phyloP scores from a whole-genome alignment of 345 rosid species.

The Arabidopsis arenosa region DNA sequence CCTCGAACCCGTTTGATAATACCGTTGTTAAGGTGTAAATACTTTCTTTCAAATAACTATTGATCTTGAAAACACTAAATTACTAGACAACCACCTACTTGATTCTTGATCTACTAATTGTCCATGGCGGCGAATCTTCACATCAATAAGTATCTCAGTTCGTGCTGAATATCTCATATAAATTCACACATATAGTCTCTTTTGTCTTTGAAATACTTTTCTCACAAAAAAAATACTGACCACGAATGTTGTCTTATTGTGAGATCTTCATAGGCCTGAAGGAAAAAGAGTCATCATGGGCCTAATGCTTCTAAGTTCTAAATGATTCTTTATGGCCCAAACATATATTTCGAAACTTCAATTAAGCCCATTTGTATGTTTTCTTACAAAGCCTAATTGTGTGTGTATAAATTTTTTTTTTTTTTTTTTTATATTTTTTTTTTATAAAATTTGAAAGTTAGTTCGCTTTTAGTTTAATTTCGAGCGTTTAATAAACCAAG shows the following conservation, averaged over 20 bases:
- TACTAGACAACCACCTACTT: too few species aligned
- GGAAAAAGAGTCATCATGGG: background rate
- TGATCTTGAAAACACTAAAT: too few species aligned
- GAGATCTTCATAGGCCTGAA: background rate
- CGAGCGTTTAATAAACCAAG: background rate
- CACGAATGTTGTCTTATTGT: background rate
- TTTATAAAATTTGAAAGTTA: background rate
- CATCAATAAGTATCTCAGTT: too few species aligned
- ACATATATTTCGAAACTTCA: background rate
- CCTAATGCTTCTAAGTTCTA: background rate
- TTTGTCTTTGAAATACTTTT: background rate
- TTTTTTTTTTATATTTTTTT: too few species aligned
- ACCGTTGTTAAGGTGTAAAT: too few species aligned
- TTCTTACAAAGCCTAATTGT: background rate
- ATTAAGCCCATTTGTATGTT: background rate
- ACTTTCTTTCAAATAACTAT: too few species aligned
- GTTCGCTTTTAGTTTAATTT: background rate
- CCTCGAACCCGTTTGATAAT: too few species aligned
- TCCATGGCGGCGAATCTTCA: background rate
- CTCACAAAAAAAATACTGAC: background rate
- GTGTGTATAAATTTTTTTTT: background rate
- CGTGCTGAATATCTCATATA: too few species aligned
- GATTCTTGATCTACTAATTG: too few species aligned
- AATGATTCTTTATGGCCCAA: background rate
- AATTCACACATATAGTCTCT: background rate